These are phyloP conservation scores for Aureobasidium melanogenum DNA, from an alignment of 2,329 filamentous ascomycete genomes.

Conservation along the genomic window DNA sequence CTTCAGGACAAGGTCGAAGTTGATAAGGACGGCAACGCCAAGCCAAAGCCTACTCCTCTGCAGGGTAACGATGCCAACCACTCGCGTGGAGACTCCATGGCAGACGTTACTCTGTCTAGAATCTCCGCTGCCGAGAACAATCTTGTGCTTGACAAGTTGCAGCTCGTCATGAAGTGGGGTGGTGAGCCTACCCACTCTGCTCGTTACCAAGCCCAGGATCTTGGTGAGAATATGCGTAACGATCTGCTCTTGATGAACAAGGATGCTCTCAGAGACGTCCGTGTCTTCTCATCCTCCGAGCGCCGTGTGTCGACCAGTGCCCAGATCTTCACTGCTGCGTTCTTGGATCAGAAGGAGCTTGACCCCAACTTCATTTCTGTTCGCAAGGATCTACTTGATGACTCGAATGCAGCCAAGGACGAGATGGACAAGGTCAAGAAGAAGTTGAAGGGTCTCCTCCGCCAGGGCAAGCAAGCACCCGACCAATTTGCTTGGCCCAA, in stretches of 20 bases:
- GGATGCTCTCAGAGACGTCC: slow-evolving; percentile 83
- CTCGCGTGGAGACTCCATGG: slow-evolving; percentile 72
- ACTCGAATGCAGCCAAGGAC: slow-evolving; percentile 97
- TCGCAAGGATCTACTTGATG: slow-evolving; percentile 88
- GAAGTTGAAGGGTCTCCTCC: slow-evolving; percentile 86
- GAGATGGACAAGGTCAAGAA: slow-evolving; percentile 99
- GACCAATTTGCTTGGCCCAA: slow-evolving; percentile 96
- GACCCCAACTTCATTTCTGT: slow-evolving; percentile 80
- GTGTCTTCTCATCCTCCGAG: slow-evolving; percentile 93
- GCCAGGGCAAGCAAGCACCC: slow-evolving; percentile 87
- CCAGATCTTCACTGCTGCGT: slow-evolving; percentile 88
- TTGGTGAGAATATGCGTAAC: slow-evolving; percentile 92
- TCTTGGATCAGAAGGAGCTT: slow-evolving; percentile 78
- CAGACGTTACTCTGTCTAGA: slow-evolving; percentile 83
- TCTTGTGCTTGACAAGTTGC: slow-evolving; percentile 86
- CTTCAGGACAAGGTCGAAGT: slow-evolving; percentile 15
- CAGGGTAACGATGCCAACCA: slow-evolving; percentile 29
- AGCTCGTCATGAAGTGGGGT: slow-evolving; percentile 98
- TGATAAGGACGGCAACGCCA: slow-evolving; percentile 16
- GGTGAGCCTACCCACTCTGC: slow-evolving; percentile 97
- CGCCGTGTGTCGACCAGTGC: slow-evolving; percentile 89
- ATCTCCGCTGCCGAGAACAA: slow-evolving; percentile 91
- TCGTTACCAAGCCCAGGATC: slow-evolving; percentile 88
- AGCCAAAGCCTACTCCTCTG: slow-evolving; percentile 9
- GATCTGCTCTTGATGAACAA: slow-evolving; percentile 88